These are phyloP conservation scores for Glarea lozoyensis DNA, from an alignment of 495 filamentous ascomycete genomes.

Conservation along the genomic window DNA sequence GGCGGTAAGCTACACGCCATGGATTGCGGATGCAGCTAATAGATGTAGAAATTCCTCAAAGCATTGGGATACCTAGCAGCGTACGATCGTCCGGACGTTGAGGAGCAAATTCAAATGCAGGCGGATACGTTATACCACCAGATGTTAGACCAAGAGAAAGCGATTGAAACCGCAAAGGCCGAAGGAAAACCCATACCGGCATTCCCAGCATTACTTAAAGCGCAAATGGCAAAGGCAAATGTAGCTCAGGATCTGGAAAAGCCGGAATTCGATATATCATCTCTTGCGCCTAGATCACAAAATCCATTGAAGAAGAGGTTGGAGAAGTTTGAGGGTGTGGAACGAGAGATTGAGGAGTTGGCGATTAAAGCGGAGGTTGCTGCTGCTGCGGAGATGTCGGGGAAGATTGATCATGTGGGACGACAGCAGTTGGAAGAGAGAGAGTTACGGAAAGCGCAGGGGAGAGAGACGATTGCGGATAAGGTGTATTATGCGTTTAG, in stretches of 20 bases:
- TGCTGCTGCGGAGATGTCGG: slow-evolving; percentile 44
- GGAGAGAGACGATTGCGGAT: slow-evolving; percentile 44
- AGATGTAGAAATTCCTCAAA: slow-evolving; percentile 68
- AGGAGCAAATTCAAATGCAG: slow-evolving; percentile 93
- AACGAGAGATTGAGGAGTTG: slow-evolving; percentile 57
- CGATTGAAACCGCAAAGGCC: slow-evolving; percentile 55
- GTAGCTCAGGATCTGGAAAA: background rate
- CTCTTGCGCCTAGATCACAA: slow-evolving; percentile 21
- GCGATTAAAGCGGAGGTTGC: slow-evolving; percentile 51
- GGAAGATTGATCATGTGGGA: slow-evolving; percentile 44
- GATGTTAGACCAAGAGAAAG: slow-evolving; percentile 69
- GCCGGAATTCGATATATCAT: slow-evolving; percentile 1
- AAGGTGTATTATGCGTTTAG: too few species aligned
- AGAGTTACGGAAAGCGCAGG: slow-evolving; percentile 48
- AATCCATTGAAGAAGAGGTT: slow-evolving; percentile 42
- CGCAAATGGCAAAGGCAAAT: slow-evolving; percentile 6
- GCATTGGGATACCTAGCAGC: slow-evolving; percentile 79
- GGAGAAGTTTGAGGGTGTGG: slow-evolving; percentile 49
- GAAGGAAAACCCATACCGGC: slow-evolving; percentile 44
- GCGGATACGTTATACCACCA: slow-evolving; percentile 81
- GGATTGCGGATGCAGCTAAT: background rate
- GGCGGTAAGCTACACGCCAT: slow-evolving; percentile 41
- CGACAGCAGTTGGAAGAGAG: slow-evolving; percentile 48
- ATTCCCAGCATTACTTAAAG: slow-evolving; percentile 30
- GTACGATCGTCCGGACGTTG: slow-evolving; percentile 55